A percentile compares a stretch with the other conserved stretches of the same genome.
Conservation (phyloP, 768 basidiomycete genomes). For the Boletus sp. region DNA sequence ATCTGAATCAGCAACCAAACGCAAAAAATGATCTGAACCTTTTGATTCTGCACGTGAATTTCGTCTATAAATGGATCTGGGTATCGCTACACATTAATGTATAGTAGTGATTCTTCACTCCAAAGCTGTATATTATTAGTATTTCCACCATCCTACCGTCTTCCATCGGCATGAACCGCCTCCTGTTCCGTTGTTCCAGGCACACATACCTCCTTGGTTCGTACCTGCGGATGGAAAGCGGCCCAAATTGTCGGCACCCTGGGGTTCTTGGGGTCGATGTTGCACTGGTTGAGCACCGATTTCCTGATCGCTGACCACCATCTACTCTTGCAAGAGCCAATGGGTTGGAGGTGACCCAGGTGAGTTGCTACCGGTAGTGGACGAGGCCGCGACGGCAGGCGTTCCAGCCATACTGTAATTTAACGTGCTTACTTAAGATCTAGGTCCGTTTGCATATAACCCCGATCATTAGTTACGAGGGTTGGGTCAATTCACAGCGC, state of each 20-base stretch:
- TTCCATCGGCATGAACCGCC: not conserved
- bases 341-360: not conserved
- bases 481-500: not conserved
- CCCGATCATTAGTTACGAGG: not conserved
- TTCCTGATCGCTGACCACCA: not conserved
- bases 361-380: not conserved
- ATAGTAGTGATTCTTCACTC: conserved; percentile 15
- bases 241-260: not conserved
- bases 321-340: not conserved
- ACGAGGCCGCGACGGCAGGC: not conserved
- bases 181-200: not conserved
- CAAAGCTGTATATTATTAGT: conserved; percentile 23
- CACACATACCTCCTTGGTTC: not conserved
- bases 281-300: not conserved
- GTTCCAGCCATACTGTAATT: not conserved
- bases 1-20: conserved; percentile 32
- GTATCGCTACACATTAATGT: conserved; percentile 2
- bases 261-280: not conserved
- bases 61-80: conserved; percentile 3
- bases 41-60: not conserved
- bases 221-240: conserved; percentile 2
- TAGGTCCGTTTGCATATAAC: not conserved
- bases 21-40: conserved; percentile 33
- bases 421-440: not conserved
- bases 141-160: conserved; percentile 14